Base-by-base conservation (phyloP, 2,329 filamentous ascomycete species). In the Aspergillus spinulosporus region DNA sequence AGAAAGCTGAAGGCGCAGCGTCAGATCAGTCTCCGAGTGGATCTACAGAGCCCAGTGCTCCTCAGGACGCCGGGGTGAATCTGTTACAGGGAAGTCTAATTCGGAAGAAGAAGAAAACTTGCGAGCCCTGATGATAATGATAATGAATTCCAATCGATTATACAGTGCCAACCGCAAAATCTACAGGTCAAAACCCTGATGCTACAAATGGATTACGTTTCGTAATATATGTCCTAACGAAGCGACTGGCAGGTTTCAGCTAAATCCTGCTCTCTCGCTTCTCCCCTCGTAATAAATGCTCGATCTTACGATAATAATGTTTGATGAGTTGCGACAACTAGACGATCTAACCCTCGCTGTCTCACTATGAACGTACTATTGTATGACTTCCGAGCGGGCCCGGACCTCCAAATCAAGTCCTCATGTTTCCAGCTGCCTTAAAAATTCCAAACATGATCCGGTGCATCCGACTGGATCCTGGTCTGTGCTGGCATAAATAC, bases 31-130 rank as follows among this genome's bases (percentile, higher is more conserved):
- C 26, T 36, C 43, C 49, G 26, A 39, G 54, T 28, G 15, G 32
- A 49, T 21, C 54, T 3, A 49, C 60, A 50, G 40, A 52, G 31
- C 28, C 59, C 3, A 14, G 6, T 43, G 14, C 15, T 43, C 43
- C 39, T 12, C 61, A 60, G 37, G 32, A 59, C 14, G 50, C 63
- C 4, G 62, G 59, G 5, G 68, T 76, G 45, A 76, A 76, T 62
- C 62, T 76, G 44, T 68, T 76, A n/a, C 68, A 69, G 57, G 67
- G 69, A 9, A 71, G 60, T 36, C 57, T 76, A 56, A 65, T 76
- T 37, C 62, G 72, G 46, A 76, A 76, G 59, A 76, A 74, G 59
- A 76, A 75, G 58, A 76, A 75, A 64, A 67, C 64, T 31, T 73
- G 31, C 8, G 6, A 5, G 26, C 36, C 6, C 8, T 15, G 14